A percentile compares a stretch with the other conserved stretches of the same genome.
Evolutionary conservation across 192 early-diverging fungal genomes (phyloP).

Genomic region (Gaertneriomyces sp.): DNA sequence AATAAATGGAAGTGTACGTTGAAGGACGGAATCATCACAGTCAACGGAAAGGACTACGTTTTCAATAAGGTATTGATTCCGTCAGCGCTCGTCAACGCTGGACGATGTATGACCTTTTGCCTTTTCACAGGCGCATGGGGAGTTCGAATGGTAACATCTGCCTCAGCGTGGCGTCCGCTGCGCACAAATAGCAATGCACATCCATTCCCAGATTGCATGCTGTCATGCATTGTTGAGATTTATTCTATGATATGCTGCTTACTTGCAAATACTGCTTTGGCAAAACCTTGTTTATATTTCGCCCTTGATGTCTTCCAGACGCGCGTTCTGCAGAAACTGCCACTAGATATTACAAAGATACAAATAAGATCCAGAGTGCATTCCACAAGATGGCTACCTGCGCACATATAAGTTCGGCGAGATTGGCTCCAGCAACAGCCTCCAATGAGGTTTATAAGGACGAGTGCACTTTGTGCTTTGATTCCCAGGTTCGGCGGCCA

Average conservation of each 20-base stretch:
- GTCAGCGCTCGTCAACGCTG: not conserved
- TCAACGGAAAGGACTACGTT: conserved; percentile 92
- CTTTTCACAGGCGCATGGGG: conserved; percentile 64
- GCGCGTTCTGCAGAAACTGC: no score
- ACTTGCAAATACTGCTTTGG: no score
- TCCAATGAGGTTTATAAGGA: conserved; percentile 76
- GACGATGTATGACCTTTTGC: not conserved
- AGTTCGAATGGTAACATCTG: conserved; percentile 88
- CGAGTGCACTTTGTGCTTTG: conserved; percentile 94
- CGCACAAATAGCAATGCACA: no score
- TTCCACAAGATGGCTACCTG: conserved; percentile 31
- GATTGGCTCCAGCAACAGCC: conserved; percentile 39
- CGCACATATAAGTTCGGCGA: conserved; percentile 46
- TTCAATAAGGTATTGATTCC: conserved; percentile 70
- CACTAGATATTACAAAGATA: no score
- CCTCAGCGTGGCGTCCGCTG: no score
- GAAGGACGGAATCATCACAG: conserved; percentile 93
- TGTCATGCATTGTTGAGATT: no score
- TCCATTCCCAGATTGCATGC: no score
- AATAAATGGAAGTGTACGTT: conserved; percentile 99
- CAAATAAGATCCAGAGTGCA: not conserved
- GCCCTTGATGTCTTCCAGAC: no score
- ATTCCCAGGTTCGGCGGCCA: conserved; percentile 52
- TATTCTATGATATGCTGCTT: no score
- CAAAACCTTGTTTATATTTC: no score